A percentile compares a stretch with the other conserved stretches of the same genome.
These are phyloP conservation scores for Backusella mclennaniae DNA, from an alignment of 192 early-diverging fungal species.

Conservation along the genomic window DNA sequence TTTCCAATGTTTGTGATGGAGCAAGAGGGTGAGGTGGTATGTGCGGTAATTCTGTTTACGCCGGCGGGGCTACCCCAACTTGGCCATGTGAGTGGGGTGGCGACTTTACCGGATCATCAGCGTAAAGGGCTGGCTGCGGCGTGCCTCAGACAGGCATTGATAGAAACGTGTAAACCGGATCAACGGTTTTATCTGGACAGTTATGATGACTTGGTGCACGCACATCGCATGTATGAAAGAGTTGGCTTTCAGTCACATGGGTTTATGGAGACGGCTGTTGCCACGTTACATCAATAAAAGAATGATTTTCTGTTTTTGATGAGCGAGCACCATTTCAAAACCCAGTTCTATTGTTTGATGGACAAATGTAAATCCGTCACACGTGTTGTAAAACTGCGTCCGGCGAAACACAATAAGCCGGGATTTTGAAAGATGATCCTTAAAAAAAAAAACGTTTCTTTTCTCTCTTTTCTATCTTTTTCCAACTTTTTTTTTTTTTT, in stretches of 20 bases:
- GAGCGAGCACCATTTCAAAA: not conserved
- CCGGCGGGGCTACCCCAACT: not conserved
- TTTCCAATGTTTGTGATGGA: not conserved
- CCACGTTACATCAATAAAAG: not conserved
- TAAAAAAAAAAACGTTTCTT: not conserved
- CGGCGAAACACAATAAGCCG: conserved; percentile 8
- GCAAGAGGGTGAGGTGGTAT: not conserved
- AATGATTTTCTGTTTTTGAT: not conserved
- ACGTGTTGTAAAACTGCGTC: not conserved
- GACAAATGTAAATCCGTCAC: no score
- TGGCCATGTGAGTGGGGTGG: not conserved
- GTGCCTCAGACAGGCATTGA: not conserved
- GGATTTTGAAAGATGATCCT: not conserved
- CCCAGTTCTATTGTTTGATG: no score
- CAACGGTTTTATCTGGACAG: not conserved
- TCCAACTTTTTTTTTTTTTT: not conserved
- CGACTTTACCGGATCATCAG: not conserved
- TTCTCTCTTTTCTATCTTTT: not conserved
- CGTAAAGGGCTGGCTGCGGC: not conserved
- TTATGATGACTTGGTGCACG: not conserved
- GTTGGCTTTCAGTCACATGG: not conserved
- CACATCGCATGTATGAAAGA: not conserved
- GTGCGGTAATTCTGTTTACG: not conserved
- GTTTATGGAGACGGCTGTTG: not conserved
- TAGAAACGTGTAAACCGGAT: not conserved